Conservation (phyloP, 1,284 basidiomycete species). For the Ceratobasidium sp. region DNA sequence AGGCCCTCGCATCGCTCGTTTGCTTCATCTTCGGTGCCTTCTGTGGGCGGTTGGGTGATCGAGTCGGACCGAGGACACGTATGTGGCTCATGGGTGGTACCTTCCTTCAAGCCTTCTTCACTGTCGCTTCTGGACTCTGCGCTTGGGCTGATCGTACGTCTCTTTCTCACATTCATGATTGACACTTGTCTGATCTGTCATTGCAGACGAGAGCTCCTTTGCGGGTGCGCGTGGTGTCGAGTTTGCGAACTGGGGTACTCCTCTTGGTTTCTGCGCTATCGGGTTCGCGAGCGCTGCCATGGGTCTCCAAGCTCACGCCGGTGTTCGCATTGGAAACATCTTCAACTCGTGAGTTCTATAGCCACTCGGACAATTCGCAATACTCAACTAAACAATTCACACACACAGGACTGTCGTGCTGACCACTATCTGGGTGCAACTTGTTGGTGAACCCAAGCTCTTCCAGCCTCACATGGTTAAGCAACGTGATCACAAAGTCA, state of each 20-base stretch:
- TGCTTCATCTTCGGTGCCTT: slow-evolving; percentile 80
- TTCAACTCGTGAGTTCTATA: slow-evolving; percentile 31
- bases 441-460: slow-evolving; percentile 82
- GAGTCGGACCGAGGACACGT: slow-evolving; percentile 77
- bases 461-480: slow-evolving; percentile 67
- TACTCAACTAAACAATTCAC: slow-evolving; percentile 53
- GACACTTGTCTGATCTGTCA: background rate
- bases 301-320: slow-evolving; percentile 86
- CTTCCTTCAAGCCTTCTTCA: slow-evolving; percentile 78
- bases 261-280: slow-evolving; percentile 74
- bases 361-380: slow-evolving; percentile 74
- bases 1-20: slow-evolving; percentile 82
- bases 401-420: slow-evolving; percentile 65
- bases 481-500: slow-evolving; percentile 78
- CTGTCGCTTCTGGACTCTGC: slow-evolving; percentile 77
- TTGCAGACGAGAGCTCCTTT: slow-evolving; percentile 61
- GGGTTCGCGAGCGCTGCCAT: slow-evolving; percentile 84
- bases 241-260: slow-evolving; percentile 73
- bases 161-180: background rate
- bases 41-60: slow-evolving; percentile 79
- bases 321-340: slow-evolving; percentile 76
- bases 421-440: slow-evolving; percentile 89
- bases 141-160: slow-evolving; percentile 66
- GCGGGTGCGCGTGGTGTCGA: slow-evolving; percentile 67
- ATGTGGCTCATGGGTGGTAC: slow-evolving; percentile 80